Evolutionary conservation across 306 rosid species (phyloP).

Genomic region (Canavalia gladiata): DNA sequence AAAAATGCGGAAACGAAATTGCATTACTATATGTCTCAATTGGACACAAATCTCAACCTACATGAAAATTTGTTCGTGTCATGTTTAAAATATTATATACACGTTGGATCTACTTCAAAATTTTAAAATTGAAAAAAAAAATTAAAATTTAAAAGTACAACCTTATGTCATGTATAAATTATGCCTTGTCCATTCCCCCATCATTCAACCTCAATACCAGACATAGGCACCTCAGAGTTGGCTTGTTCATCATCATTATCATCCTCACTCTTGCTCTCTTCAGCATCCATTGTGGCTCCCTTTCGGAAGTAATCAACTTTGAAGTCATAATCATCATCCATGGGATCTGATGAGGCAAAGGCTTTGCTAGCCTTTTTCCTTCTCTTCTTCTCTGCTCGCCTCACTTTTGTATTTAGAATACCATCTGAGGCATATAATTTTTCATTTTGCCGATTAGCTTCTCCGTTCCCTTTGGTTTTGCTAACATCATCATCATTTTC

Average conservation of each 20-base stretch:
- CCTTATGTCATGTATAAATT: conserved; percentile 24
- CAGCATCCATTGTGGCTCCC: conserved; percentile 69
- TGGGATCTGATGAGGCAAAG: conserved; percentile 55
- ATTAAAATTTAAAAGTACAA: background rate
- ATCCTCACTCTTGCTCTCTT: conserved; percentile 48
- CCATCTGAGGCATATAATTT: conserved; percentile 82
- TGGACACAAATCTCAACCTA: conserved; percentile 28
- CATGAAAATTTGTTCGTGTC: background rate
- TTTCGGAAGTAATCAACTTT: conserved; percentile 78
- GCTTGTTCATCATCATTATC: conserved; percentile 41
- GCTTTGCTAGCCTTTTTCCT: conserved; percentile 69
- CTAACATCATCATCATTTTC: conserved; percentile 57
- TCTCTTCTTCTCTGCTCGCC: conserved; percentile 84
- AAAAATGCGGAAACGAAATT: background rate
- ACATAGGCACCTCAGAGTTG: conserved; percentile 52
- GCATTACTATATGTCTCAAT: background rate
- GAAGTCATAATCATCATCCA: conserved; percentile 91
- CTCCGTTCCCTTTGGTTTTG: conserved; percentile 62
- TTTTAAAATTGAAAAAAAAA: conserved; percentile 10
- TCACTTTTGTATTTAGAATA: conserved; percentile 77
- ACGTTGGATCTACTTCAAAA: background rate
- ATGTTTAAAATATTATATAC: conserved; percentile 31
- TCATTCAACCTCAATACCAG: conserved; percentile 53
- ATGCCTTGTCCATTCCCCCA: background rate
- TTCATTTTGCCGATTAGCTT: conserved; percentile 74